Evolutionary conservation across 164 flowering plant genomes (phyloP).

Genomic region (grape (Vitis vinifera)): DNA sequence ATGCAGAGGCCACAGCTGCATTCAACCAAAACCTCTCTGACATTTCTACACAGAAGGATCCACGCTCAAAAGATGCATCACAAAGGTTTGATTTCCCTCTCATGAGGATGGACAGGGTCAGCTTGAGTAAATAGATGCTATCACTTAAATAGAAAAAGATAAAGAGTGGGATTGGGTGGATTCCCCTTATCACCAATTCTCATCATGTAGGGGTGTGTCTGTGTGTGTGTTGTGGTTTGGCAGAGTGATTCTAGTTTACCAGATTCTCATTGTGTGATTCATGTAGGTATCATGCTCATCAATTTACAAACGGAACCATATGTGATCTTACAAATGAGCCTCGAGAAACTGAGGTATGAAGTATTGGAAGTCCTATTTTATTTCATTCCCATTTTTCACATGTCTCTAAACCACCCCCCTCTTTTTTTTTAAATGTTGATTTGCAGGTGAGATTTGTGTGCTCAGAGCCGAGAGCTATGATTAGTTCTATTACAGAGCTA

Average conservation of each 20-base stretch:
- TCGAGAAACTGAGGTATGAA: slow-evolving; percentile 84
- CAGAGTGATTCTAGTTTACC: too few species aligned
- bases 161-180: neutral
- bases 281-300: slow-evolving; percentile 89
- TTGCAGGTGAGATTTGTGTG: slow-evolving; percentile 91
- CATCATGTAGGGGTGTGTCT: too few species aligned
- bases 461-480: slow-evolving; percentile 81
- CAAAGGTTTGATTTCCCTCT: slow-evolving; percentile 54
- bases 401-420: neutral
- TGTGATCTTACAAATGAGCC: slow-evolving; percentile 91
- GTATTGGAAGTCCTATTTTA: neutral
- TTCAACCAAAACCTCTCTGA: slow-evolving; percentile 75
- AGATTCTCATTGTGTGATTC: neutral
- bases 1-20: slow-evolving; percentile 80
- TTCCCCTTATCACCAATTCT: too few species aligned
- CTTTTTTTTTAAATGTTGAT: slow-evolving; percentile 1
- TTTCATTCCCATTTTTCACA: neutral
- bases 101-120: neutral
- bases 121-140: neutral
- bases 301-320: slow-evolving; percentile 77
- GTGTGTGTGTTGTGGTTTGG: too few species aligned
- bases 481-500: slow-evolving; percentile 83
- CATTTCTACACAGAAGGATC: slow-evolving; percentile 78
- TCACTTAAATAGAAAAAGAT: neutral
- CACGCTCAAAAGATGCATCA: slow-evolving; percentile 91